phyloP scores from a whole-genome alignment of 148 eudicot species.

The Diospyros kaki region DNA sequence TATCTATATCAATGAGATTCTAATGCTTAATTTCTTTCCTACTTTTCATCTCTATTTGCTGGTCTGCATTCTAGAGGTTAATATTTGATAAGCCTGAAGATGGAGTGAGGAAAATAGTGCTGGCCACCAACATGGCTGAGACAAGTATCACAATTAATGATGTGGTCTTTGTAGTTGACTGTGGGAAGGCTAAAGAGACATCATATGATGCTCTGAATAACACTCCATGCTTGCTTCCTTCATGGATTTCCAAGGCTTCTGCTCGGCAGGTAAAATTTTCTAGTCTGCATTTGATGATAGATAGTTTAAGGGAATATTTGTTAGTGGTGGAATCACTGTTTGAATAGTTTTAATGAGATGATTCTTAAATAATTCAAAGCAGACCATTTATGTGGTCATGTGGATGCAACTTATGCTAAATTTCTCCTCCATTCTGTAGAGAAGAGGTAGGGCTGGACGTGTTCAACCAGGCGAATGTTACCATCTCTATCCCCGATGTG shows the following conservation, averaged over 20 bases:
- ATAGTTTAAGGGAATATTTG: background rate
- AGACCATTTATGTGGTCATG: background rate
- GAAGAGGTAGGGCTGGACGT: slow-evolving; percentile 99
- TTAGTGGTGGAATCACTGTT: background rate
- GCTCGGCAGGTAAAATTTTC: slow-evolving; percentile 68
- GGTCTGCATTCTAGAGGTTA: slow-evolving; percentile 57
- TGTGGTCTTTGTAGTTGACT: slow-evolving; percentile 95
- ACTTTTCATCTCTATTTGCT: slow-evolving; percentile 6
- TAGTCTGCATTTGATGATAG: background rate
- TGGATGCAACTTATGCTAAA: background rate
- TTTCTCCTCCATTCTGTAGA: slow-evolving; percentile 34
- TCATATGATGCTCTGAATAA: slow-evolving; percentile 98
- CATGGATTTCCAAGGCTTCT: slow-evolving; percentile 99
- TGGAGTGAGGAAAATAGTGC: slow-evolving; percentile 92
- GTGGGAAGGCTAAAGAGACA: slow-evolving; percentile 99
- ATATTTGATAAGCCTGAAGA: slow-evolving; percentile 88
- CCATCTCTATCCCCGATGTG: slow-evolving; percentile 90
- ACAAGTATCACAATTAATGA: slow-evolving; percentile 98
- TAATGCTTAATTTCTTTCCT: background rate
- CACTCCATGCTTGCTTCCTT: slow-evolving; percentile 95
- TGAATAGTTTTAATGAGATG: background rate
- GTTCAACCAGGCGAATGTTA: slow-evolving; percentile 96
- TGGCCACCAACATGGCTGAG: slow-evolving; percentile 99
- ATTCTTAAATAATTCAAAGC: background rate
- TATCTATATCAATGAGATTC: too few species aligned